phyloP scores from a whole-genome alignment of 2,329 filamentous ascomycete species.

The Metarhizium album region DNA sequence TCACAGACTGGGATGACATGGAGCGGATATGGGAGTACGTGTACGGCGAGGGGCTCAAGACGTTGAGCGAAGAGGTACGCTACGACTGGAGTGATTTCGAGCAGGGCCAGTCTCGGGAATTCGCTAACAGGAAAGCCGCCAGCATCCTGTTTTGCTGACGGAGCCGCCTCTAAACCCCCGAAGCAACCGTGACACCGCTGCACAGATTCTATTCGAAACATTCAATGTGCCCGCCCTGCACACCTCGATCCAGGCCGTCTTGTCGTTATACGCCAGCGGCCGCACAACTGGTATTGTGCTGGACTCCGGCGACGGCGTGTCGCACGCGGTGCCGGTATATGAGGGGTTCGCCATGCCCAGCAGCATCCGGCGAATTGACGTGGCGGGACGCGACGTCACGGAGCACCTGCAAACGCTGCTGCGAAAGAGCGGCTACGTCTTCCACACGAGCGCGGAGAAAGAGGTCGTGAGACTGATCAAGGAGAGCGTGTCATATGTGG shows the following conservation, averaged over 20 bases:
- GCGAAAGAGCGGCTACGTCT: conserved; percentile 84
- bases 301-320: conserved; percentile 91
- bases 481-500: conserved; percentile 87
- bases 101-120: not conserved
- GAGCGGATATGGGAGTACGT: conserved; percentile 99
- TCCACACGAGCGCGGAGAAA: conserved; percentile 97
- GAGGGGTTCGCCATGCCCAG: conserved; percentile 96
- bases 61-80: conserved; percentile 82
- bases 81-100: not conserved
- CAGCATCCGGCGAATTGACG: conserved; percentile 90
- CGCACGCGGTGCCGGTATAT: conserved; percentile 93
- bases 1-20: conserved; percentile 99
- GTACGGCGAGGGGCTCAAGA: conserved; percentile 92
- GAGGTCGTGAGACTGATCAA: conserved; percentile 98
- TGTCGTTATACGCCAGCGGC: conserved; percentile 91
- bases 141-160: conserved; percentile 92
- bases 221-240: conserved; percentile 97
- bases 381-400: conserved; percentile 90
- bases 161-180: conserved; percentile 93
- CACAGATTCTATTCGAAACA: conserved; percentile 96
- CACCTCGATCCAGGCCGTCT: conserved; percentile 91
- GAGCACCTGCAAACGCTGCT: conserved; percentile 87
- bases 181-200: conserved; percentile 89
- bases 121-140: conserved; percentile 10
- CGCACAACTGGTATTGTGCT: conserved; percentile 93